A percentile compares a stretch with the other conserved stretches of the same genome.
These are phyloP conservation scores for Ascochyta koolunga DNA, from an alignment of 2,329 filamentous ascomycete genomes.

Conservation along the genomic window DNA sequence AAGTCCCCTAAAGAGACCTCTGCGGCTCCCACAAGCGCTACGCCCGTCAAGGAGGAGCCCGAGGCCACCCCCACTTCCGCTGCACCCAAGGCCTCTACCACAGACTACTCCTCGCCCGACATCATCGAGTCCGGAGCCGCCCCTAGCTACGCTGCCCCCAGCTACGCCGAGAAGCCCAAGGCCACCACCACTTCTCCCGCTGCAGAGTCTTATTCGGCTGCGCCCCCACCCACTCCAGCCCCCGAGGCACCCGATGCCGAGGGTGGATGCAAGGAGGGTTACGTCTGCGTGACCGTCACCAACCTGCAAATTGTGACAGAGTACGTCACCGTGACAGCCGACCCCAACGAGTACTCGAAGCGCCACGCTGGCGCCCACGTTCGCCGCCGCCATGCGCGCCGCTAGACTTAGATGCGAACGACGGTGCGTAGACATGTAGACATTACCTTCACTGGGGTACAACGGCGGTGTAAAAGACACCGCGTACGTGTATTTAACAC, in stretches of 20 bases:
- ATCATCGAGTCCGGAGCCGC: conserved; percentile 7
- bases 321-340: conserved; percentile 35
- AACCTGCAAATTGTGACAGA: conserved; percentile 33
- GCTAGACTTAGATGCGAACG: neutral
- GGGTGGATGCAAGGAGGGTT: conserved; percentile 27
- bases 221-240: conserved; percentile 27
- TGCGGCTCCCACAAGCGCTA: neutral
- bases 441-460: too few relatives aligned
- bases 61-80: neutral
- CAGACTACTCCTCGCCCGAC: conserved; percentile 12
- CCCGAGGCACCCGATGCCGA: conserved; percentile 1
- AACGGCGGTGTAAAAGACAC: too few relatives aligned
- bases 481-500: too few relatives aligned
- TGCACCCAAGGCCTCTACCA: conserved; percentile 11
- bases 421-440: neutral
- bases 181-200: conserved; percentile 21
- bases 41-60: conserved; percentile 3
- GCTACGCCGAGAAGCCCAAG: conserved; percentile 4
- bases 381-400: conserved; percentile 12
- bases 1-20: conserved; percentile 17
- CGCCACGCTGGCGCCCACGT: conserved; percentile 12
- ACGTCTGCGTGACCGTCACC: conserved; percentile 32
- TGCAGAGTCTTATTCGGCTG: conserved; percentile 21
- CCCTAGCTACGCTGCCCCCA: conserved; percentile 1
- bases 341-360: conserved; percentile 22